Evolutionary conservation across 768 basidiomycete genomes (phyloP), one percentile per base, ranked within the genome.

Genomic region (Tulasnella sp.): DNA sequence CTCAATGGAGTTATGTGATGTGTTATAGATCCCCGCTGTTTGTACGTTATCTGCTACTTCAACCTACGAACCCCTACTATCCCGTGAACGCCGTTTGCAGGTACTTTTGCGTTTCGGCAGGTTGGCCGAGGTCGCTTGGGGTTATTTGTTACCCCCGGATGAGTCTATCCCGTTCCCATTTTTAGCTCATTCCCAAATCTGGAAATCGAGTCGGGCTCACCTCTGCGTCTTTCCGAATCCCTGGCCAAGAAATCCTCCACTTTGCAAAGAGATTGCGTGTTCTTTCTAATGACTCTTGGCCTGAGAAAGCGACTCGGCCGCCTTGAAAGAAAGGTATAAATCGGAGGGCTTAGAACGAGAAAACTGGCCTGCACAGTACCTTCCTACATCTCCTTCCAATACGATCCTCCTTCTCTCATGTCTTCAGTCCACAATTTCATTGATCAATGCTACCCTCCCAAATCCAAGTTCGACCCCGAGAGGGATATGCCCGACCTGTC

Each of bases 401-500:
- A 21, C 9, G 21, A 52, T n/a, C n/a, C 52, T 52, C 52, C n/a
- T n/a, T 52, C 52, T 6, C 6, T n/a, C 52, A 52, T 52, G 52
- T 52, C 52, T 27, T 72, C 71, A n/a, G 36, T 76, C 46, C 34
- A 12, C 21, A 36, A 62, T 40, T 71, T 71, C 38, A 9, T 78
- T 62, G 19, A 36, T 27, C 68, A 79, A 38, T 75, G 42, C 36
- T 48, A 75, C 39, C 48, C 77, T 42, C 77, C 72, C 48, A 71
- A 79, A 56, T 72, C 80, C 2, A 48, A 44, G 73, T 79, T 68
- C 18, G 44, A 58, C 31, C 34, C 58, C 19, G 44, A 81, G 1
- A 39, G 77, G 52, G 73, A 81, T 56, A 81, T 78, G 19, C 71
- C 71, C 6, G 80, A 77, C 38, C 58, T 79, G 38, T 34, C 81